phyloP scores from a whole-genome alignment of 2,329 filamentous ascomycete genomes.

The Neofusicoccum parvum region DNA sequence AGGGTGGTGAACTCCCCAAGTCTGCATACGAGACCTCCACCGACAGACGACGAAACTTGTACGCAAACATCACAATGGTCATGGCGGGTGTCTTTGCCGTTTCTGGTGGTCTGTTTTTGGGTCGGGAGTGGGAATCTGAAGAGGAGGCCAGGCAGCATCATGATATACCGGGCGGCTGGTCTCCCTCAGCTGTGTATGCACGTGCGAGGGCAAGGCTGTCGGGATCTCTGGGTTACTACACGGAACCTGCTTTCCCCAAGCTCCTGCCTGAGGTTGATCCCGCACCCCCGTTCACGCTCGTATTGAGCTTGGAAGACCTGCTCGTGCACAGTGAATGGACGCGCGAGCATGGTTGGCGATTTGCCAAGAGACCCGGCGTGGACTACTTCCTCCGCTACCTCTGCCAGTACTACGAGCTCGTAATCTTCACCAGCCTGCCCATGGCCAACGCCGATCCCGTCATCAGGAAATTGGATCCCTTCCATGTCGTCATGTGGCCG shows the following conservation, averaged over 20 bases:
- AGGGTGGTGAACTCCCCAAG: conserved; percentile 69
- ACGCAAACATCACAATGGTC: conserved; percentile 75
- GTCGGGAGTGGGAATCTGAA: conserved; percentile 80
- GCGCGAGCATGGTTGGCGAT: conserved; percentile 89
- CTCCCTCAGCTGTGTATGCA: conserved; percentile 73
- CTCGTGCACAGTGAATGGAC: conserved; percentile 94
- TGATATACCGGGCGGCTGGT: conserved; percentile 80
- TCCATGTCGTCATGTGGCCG: conserved; percentile 92
- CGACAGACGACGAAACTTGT: conserved; percentile 75
- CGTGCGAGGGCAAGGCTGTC: conserved; percentile 74
- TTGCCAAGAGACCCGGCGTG: conserved; percentile 90
- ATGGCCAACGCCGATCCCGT: conserved; percentile 83
- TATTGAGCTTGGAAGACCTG: conserved; percentile 89
- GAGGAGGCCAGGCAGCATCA: conserved; percentile 70
- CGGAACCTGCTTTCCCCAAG: conserved; percentile 92
- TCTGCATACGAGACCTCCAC: conserved; percentile 88
- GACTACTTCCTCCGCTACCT: conserved; percentile 98
- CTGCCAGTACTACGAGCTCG: conserved; percentile 96
- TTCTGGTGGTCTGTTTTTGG: conserved; percentile 71
- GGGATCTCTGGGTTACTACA: conserved; percentile 86
- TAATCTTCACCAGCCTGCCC: conserved; percentile 90
- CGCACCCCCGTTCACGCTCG: conserved; percentile 86
- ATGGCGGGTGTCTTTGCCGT: conserved; percentile 59
- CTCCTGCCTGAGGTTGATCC: conserved; percentile 81
- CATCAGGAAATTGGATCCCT: conserved; percentile 91